A percentile compares a stretch with the other conserved stretches of the same genome.
Evolutionary conservation across 75 land plant genomes (phyloP).

Genomic region (Gnetum montanum): DNA sequence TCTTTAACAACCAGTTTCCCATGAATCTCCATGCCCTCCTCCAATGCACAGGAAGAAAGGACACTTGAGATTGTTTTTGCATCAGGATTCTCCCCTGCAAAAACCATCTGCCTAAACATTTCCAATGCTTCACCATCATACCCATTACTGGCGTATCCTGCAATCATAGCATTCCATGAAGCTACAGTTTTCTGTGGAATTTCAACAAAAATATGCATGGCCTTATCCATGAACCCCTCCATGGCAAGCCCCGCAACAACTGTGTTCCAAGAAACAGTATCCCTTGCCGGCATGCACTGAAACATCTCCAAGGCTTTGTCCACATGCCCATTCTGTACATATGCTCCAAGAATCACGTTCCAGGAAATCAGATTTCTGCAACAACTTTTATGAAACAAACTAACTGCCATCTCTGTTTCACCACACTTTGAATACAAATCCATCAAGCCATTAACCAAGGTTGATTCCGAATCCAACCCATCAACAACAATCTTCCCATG

Average conservation of each 20-base stretch:
- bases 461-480: conserved; percentile 12
- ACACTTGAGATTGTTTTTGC: conserved; percentile 1
- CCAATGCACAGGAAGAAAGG: neutral
- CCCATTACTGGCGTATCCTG: conserved; percentile 25
- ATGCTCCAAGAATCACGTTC: conserved; percentile 44
- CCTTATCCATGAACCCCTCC: conserved; percentile 10
- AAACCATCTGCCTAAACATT: conserved; percentile 11
- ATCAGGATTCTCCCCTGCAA: neutral
- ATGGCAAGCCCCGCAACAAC: conserved; percentile 22
- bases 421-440: conserved; percentile 38
- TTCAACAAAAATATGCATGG: conserved; percentile 13
- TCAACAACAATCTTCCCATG: conserved; percentile 18
- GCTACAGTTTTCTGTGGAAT: conserved; percentile 11
- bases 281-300: conserved; percentile 22
- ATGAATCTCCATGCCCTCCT: conserved; percentile 12
- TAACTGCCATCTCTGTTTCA: conserved; percentile 12
- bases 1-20: neutral
- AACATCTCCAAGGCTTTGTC: conserved; percentile 20
- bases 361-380: conserved; percentile 19
- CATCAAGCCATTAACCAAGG: conserved; percentile 19
- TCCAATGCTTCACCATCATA: conserved; percentile 20
- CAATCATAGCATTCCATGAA: conserved; percentile 34
- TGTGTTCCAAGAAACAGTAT: conserved; percentile 26
- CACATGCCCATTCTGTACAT: conserved; percentile 16
- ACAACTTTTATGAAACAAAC: conserved; percentile 9